Evolutionary conservation across 2,329 filamentous ascomycete genomes (phyloP).

Genomic region (Paradendryphiella salina): DNA sequence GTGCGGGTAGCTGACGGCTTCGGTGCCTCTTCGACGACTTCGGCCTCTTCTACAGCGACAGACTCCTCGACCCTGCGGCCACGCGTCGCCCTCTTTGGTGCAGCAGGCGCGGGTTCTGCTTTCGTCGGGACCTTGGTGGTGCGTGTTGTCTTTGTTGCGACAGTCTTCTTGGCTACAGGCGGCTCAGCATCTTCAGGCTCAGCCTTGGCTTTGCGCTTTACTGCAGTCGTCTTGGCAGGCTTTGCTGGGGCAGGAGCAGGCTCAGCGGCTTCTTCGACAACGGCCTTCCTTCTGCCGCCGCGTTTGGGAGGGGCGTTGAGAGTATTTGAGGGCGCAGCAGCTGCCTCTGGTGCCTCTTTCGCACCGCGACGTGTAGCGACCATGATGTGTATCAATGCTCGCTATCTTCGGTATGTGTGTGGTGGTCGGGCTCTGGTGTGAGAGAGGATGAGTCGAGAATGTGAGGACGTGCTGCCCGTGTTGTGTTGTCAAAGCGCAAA

Average conservation of each 20-base stretch:
- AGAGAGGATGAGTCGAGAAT: constrained; percentile 16
- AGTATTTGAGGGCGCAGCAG: constrained; percentile 30
- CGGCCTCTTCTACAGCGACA: constrained; percentile 17
- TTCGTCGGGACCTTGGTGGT: constrained; percentile 25
- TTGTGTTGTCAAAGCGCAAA: constrained; percentile 33
- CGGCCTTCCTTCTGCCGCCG: constrained; percentile 33
- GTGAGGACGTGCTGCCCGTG: constrained; percentile 20
- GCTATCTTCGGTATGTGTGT: constrained; percentile 16
- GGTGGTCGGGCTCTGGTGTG: constrained; percentile 10
- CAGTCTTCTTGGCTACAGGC: constrained; percentile 24
- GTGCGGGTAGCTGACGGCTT: constrained; percentile 23
- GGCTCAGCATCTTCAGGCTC: constrained; percentile 24
- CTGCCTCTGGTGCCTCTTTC: constrained; percentile 29
- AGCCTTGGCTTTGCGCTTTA: constrained; percentile 27
- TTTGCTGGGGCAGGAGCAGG: constrained; percentile 25
- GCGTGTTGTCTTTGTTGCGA: constrained; percentile 28
- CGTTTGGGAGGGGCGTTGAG: constrained; percentile 42
- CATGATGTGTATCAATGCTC: constrained; percentile 30
- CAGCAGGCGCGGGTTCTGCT: constrained; percentile 21
- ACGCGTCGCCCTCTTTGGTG: constrained; percentile 32
- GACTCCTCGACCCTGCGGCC: constrained; percentile 26
- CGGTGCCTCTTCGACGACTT: constrained; percentile 16
- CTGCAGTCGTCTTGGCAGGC: constrained; percentile 24
- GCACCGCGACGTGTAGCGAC: constrained; percentile 41
- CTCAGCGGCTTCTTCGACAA: constrained; percentile 24